phyloP scores from a whole-genome alignment of 805 yeast species.

The Candida orba region DNA sequence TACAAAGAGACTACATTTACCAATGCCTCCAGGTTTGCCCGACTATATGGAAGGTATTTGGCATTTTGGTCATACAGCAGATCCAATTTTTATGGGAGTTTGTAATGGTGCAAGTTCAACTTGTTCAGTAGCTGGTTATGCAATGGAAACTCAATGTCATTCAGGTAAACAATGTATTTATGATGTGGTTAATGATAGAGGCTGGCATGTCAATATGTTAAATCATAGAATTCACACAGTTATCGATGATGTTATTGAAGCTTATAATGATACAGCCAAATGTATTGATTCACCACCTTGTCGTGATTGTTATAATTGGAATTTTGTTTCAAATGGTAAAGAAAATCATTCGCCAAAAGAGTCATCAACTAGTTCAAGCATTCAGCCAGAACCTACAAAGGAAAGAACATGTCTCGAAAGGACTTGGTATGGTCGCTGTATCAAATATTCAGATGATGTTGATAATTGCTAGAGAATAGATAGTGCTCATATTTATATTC shows the following conservation, averaged over 20 bases:
- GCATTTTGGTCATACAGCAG: slow-evolving; percentile 97
- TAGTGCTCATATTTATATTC: too few species aligned
- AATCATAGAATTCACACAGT: slow-evolving; percentile 90
- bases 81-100: slow-evolving; percentile 93
- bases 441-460: slow-evolving; percentile 26
- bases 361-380: background rate
- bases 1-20: slow-evolving; percentile 76
- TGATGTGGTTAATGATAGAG: slow-evolving; percentile 81
- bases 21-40: slow-evolving; percentile 88
- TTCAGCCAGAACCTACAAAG: slow-evolving; percentile 14
- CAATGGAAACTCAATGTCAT: slow-evolving; percentile 95
- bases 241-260: slow-evolving; percentile 67
- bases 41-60: slow-evolving; percentile 72
- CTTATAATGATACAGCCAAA: slow-evolving; percentile 68
- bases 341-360: background rate
- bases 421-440: slow-evolving; percentile 56
- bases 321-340: slow-evolving; percentile 40
- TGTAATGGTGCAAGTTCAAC: slow-evolving; percentile 90
- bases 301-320: slow-evolving; percentile 87
- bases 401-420: slow-evolving; percentile 24
- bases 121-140: slow-evolving; percentile 90
- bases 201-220: slow-evolving; percentile 84
- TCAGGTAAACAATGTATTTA: slow-evolving; percentile 82
- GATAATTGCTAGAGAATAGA: background rate
- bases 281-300: slow-evolving; percentile 79